These are phyloP conservation scores for Colletotrichum chlorophyti DNA, from an alignment of 2,329 filamentous ascomycete species.

Conservation along the genomic window DNA sequence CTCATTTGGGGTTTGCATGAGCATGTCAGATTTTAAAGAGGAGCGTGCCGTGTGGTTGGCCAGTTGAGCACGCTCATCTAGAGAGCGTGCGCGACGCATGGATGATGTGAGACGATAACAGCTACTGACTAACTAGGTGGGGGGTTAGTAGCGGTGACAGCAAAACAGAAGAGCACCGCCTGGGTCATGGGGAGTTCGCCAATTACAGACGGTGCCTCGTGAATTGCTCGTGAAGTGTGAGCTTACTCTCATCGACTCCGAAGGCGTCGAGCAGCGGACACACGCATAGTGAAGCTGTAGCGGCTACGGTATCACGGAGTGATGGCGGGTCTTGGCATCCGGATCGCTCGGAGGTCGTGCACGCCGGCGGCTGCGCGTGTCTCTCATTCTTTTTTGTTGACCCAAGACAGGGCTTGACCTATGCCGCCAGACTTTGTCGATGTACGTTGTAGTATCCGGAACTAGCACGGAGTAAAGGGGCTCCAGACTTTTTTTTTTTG, in stretches of 20 bases:
- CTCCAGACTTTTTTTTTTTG: constrained; percentile 1
- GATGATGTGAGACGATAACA: constrained; percentile 24
- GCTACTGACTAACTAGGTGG: neutral
- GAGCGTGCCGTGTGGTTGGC: constrained; percentile 15
- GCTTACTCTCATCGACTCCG: constrained; percentile 25
- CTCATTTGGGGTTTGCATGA: too few relatives aligned
- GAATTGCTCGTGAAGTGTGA: constrained; percentile 15
- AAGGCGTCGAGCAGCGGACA: neutral
- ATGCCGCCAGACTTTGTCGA: neutral
- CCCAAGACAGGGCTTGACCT: constrained; percentile 8
- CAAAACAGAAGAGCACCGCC: neutral
- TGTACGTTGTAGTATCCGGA: too few relatives aligned
- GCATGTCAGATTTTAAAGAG: neutral
- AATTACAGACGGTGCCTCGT: constrained; percentile 1
- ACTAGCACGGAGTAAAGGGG: too few relatives aligned
- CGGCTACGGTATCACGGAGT: constrained; percentile 22
- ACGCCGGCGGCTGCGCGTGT: constrained; percentile 12
- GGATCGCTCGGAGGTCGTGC: constrained; percentile 27
- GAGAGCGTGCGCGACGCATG: constrained; percentile 20
- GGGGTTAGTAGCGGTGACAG: neutral
- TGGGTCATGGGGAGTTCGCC: neutral
- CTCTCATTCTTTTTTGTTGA: constrained; percentile 2
- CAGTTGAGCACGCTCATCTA: neutral
- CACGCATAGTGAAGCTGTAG: constrained; percentile 4
- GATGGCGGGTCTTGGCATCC: constrained; percentile 22